Evolutionary conservation across 306 rosid species (phyloP), one percentile per base, ranked within the genome.

Genomic region (Herpetospermum pedunculosum): DNA sequence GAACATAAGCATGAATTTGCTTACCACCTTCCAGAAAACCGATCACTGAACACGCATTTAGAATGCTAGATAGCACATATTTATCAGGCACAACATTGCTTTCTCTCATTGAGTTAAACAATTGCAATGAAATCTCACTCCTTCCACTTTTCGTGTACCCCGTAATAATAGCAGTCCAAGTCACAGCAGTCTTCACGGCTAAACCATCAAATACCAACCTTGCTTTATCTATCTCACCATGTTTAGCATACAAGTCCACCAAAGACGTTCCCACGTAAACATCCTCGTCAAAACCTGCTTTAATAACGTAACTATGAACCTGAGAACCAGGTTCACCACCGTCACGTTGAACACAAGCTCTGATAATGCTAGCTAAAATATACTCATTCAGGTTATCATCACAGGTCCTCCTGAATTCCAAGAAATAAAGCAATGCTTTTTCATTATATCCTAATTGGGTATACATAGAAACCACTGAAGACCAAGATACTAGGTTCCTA

Each of bases 241-340:
- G 79, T 43, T 90, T 93, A 0, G 89, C 70, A 5, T 90, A 93
- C 76, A 90, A 90, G 57, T 86, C 89, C 81, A 93, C 75, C 83
- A 93, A 77, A 73, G 97, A 87, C 23, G 98, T 93, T 30, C 86
- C 91, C 72, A 93, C 98, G 80, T 88, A 92, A 35, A 86, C 92
- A 77, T 88, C 97, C 53, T 77, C 82, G 64, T 77, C 80, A 79
- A 84, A 85, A 46, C 96, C 92, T 72, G 82, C 76, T 82, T 83
- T 92, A 30, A 87, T 65, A 77, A 86, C 76, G 77, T 80, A 83
- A 76, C 90, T 60, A 79, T 92, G 96, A 58, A 87, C 79, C 70
- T 87, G 97, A 8, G 77, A 64, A 78, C 92, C 96, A 48, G 63
- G 85, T 65, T 72, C 75, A 38, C 76, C 77, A 34, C 77, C 63